Evolutionary conservation across 371 early-diverging fungal genomes (phyloP), one percentile per base, ranked within the genome.

Genomic region (Fennellomyces sp.): DNA sequence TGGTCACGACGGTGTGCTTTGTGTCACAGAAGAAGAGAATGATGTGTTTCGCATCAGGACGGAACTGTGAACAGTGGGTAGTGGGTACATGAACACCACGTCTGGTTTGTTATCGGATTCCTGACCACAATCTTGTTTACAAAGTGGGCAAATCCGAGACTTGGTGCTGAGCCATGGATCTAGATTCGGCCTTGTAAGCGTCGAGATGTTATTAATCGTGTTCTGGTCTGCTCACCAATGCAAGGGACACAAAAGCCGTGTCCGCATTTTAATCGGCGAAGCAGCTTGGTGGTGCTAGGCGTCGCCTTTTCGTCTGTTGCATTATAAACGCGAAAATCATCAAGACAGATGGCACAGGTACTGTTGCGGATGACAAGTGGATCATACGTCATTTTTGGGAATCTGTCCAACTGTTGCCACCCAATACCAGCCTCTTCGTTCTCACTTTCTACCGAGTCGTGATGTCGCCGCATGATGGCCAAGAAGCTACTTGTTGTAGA

Each of bases 311-410:
- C 23, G 11, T 23, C 45, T 5, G 23, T 6, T 8, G 21, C 39
- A 28, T 28, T 29, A 2, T 27, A 6, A 21, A 8, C 28, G 8
- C 27, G n/a, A 21, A 64, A 64, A 19, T 64, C 59, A 2, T 64
- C 65, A 8, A 59, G 41, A 29, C 65, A 64, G 23, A 64, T 59
- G n/a, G 65, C 60, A 35, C 65, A 64, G 1, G 51, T 55, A 21
- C 50, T 31, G 21, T 64, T 64, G n/a, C 51, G 55, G 12, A 64
- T 50, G 15, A 59, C 11, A 17, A 53, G 31, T 6, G 65, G 55
- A 45, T 64, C 65, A 19, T 64, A 64, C 33, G 35, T 42, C 8
- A 64, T 55, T 7, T 30, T 15, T 26, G 60, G 56, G 42, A 45
- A 64, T 17, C 28, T 25, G 25, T 64, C 59, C 21, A 64, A 49